Percentiles rank a stretch among this genome's conserved stretches.
Evolutionary conservation across 2,329 filamentous ascomycete genomes (phyloP).

Genomic region (Ilyonectria destructans): DNA sequence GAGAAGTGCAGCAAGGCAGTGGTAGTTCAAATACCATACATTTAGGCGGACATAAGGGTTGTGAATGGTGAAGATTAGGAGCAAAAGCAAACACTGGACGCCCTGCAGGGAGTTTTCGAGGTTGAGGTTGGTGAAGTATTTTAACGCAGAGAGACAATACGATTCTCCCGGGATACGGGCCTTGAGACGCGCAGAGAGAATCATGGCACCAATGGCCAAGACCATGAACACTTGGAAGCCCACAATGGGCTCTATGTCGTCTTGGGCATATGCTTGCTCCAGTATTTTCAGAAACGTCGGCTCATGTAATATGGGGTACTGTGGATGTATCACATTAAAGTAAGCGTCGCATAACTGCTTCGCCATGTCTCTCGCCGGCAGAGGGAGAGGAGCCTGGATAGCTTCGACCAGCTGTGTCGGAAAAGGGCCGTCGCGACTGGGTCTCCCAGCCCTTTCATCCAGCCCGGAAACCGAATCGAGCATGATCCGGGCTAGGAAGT

Average conservation of each 20-base stretch:
- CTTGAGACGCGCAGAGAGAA: constrained; percentile 61
- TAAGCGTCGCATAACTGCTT: constrained; percentile 62
- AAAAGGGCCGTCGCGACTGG: constrained; percentile 34
- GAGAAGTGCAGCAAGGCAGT: constrained; percentile 66
- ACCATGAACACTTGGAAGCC: constrained; percentile 70
- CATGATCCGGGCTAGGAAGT: constrained; percentile 67
- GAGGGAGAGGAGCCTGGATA: constrained; percentile 51
- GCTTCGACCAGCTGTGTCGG: constrained; percentile 53
- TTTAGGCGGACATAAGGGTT: constrained; percentile 66
- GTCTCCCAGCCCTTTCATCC: constrained; percentile 33
- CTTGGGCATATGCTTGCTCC: constrained; percentile 55
- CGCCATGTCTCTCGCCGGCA: constrained; percentile 55
- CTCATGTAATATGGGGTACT: constrained; percentile 67
- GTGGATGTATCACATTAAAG: constrained; percentile 64
- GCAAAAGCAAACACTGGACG: constrained; percentile 64
- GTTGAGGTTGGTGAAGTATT: constrained; percentile 63
- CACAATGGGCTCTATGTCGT: constrained; percentile 49
- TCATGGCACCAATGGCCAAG: constrained; percentile 64
- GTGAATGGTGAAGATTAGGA: constrained; percentile 67
- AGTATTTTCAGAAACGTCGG: constrained; percentile 60
- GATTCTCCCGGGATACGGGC: constrained; percentile 64
- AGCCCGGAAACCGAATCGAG: constrained; percentile 57
- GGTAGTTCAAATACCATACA: constrained; percentile 71
- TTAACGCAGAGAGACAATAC: constrained; percentile 65
- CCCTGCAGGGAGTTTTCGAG: constrained; percentile 65